Evolutionary conservation across 805 yeast species (phyloP), one percentile per base, ranked within the genome.

Genomic region (Wickerhamomyces bovis): DNA sequence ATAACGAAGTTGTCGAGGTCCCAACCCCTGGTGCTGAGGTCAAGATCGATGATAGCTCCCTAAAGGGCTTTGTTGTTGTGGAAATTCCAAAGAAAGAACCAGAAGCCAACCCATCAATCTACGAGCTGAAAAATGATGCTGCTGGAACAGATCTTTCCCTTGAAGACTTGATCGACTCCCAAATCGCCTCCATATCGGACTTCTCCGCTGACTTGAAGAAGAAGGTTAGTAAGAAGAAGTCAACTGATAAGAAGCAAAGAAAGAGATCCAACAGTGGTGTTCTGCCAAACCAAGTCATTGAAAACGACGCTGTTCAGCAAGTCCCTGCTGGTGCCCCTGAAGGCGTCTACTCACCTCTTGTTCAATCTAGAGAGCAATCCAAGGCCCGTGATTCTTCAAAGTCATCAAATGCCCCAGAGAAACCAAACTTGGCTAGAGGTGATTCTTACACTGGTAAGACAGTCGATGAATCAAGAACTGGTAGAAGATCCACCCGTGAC

Each of bases 371-470:
- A 52, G 57, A 62, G 4, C 61, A 58, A 39, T 59, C 63, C 1
- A 31, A 19, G 10, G 42, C 23, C 19, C 55, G 55, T 41, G 36
- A 18, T 18, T 42, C 53, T 1, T 6, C 44, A 19, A 36, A 10
- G 12, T 18, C 19, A 4, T 23, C 36, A 12, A 15, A 28, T 42
- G 11, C 44, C 43, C 40, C 19, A 18, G 45, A 47, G 25, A 69
- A 60, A 47, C 89, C 89, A 1, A 87, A 83, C 64, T 69, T 85
- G 56, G 90, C 92, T 2, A 72, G 85, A 50, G 94, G 92, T 33
- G 90, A 83, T 52, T 80, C 89, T 1, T 84, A 84, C 60, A 85
- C 82, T 55, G 75, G 77, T 55, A 33, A 33, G 20, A 33, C 4
- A 4, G 77, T 80, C 11, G 69, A 72, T 42, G 63, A 72, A 41